Evolutionary conservation across 768 basidiomycete species (phyloP).

Genomic region (Calocera cornea): DNA sequence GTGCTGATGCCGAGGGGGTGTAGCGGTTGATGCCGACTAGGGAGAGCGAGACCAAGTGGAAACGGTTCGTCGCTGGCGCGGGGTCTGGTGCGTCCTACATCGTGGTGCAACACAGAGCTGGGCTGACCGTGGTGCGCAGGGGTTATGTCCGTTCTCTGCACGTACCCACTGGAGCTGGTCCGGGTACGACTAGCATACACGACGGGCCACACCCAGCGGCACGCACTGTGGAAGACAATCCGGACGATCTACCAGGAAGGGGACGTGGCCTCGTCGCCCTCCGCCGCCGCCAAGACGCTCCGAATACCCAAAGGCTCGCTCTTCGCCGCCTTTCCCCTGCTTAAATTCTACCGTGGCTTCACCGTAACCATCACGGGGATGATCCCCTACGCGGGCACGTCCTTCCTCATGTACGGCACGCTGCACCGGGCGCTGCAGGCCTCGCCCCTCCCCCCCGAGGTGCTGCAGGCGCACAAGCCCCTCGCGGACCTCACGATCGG

Average conservation of each 20-base stretch:
- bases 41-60: slow-evolving; percentile 58
- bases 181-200: slow-evolving; percentile 92
- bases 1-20: not conserved
- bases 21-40: slow-evolving; percentile 78
- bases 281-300: slow-evolving; percentile 18
- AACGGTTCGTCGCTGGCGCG: slow-evolving; percentile 77
- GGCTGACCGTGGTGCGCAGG: slow-evolving; percentile 32
- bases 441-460: slow-evolving; percentile 22
- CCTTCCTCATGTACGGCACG: slow-evolving; percentile 82
- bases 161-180: slow-evolving; percentile 90
- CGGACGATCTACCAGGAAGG: slow-evolving; percentile 55
- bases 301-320: slow-evolving; percentile 21
- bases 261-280: slow-evolving; percentile 19
- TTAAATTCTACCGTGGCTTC: slow-evolving; percentile 97
- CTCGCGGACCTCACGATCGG: slow-evolving; percentile 67
- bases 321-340: slow-evolving; percentile 53
- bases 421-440: slow-evolving; percentile 35
- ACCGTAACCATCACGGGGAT: slow-evolving; percentile 82
- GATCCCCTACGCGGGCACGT: slow-evolving; percentile 89
- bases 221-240: slow-evolving; percentile 37
- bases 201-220: slow-evolving; percentile 36
- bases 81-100: slow-evolving; percentile 49
- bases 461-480: slow-evolving; percentile 26
- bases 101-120: not conserved
- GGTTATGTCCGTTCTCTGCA: slow-evolving; percentile 74